Evolutionary conservation across 2,329 filamentous ascomycete genomes (phyloP).

Genomic region (Talaromyces sp.): DNA sequence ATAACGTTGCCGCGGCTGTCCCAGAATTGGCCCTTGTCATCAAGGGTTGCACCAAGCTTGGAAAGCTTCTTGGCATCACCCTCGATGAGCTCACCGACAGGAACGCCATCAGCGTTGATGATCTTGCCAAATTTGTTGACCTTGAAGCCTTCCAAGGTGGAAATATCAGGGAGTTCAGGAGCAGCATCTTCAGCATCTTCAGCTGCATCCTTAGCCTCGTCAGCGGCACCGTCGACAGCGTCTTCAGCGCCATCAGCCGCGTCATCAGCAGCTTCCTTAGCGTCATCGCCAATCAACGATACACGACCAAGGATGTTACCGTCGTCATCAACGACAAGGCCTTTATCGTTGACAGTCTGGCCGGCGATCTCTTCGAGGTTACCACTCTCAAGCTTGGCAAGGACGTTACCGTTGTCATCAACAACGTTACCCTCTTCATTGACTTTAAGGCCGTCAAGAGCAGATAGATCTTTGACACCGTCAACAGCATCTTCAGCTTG

Average conservation of each 20-base stretch:
- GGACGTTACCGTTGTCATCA: slow-evolving; percentile 20
- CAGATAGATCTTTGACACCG: background rate
- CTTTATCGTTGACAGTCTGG: slow-evolving; percentile 16
- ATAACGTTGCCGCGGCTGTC: slow-evolving; percentile 62
- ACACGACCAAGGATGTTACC: slow-evolving; percentile 25
- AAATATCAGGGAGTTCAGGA: slow-evolving; percentile 29
- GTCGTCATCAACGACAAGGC: slow-evolving; percentile 18
- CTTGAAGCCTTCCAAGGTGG: slow-evolving; percentile 38
- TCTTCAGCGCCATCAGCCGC: slow-evolving; percentile 17
- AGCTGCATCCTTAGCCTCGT: slow-evolving; percentile 27
- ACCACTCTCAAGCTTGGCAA: slow-evolving; percentile 14
- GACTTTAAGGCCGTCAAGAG: slow-evolving; percentile 27
- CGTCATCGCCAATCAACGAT: slow-evolving; percentile 26
- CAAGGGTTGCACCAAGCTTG: slow-evolving; percentile 39
- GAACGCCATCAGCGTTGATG: slow-evolving; percentile 44
- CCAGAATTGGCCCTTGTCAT: slow-evolving; percentile 61
- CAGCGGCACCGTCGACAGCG: slow-evolving; percentile 23
- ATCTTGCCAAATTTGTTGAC: slow-evolving; percentile 46
- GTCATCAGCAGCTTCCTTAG: background rate
- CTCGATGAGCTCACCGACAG: slow-evolving; percentile 56
- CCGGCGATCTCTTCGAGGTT: slow-evolving; percentile 12
- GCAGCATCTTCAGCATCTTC: slow-evolving; percentile 27
- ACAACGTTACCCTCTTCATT: slow-evolving; percentile 29
- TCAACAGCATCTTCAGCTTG: background rate
- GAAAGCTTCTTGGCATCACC: slow-evolving; percentile 62